Base-by-base conservation (phyloP, 768 basidiomycete genomes). In the Tylopilus intermedius region DNA sequence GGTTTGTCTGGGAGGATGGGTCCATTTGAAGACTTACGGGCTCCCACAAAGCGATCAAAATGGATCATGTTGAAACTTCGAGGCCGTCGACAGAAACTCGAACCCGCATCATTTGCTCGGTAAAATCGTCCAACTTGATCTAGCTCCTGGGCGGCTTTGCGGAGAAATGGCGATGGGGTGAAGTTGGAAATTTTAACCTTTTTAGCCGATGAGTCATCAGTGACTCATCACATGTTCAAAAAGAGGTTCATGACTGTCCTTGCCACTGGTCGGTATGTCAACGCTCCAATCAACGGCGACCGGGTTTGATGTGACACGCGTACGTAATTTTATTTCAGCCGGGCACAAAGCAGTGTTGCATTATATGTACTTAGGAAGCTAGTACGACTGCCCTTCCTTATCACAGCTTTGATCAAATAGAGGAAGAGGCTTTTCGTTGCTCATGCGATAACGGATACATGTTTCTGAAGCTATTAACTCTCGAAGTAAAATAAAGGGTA, bases 401-500 rank as follows among this genome's bases (percentile, higher is more conserved):
- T 33, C 40, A 18, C 15, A 4, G 32, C 33, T 15, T n/a, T 40
- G 42, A 50, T 32, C 38, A 37, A 26, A 52, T 10, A 38, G 43
- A 47, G 29, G 39, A 47, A 14, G 24, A 24, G 24, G 24, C 24
- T 24, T 24, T 24, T 51, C 35, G 44, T 55, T 58, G 18, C n/a
- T 45, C 39, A 24, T 54, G 63, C 32, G 18, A 29, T 66, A 53
- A 58, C 50, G 62, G 68, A 68, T 68, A 68, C 67, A 68, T 50
- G 45, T 59, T 60, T 59, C 56, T 54, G 47, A 38, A 48, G 38
- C 58, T 51, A 70, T 70, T 68, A 68, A 47, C 54, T 47, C 52
- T 30, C 30, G 55, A 50, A 51, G 50, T 70, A 68, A 30, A 56
- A 47, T 68, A 68, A 6, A 51, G 61, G 68, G 67, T 68, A 68